Conservation (phyloP, 257 asterid genomes). For the Solanum paucissectum region DNA sequence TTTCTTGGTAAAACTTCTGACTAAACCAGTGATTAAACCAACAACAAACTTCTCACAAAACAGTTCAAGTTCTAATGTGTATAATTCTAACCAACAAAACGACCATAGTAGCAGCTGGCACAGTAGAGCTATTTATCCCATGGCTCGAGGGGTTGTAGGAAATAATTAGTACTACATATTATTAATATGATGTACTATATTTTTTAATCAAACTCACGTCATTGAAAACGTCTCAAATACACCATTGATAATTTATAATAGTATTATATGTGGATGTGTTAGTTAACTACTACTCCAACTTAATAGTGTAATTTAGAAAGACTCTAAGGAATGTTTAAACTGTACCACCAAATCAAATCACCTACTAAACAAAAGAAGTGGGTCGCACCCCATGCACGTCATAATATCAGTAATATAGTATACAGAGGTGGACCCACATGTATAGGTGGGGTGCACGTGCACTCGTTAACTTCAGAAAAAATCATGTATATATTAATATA, state of each 20-base stretch:
- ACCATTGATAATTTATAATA: not conserved
- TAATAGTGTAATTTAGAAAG: not conserved
- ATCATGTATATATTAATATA: too few relatives aligned
- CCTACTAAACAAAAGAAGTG: not conserved
- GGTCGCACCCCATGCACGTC: conserved; percentile 6
- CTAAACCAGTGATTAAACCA: too few relatives aligned
- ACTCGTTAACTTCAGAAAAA: too few relatives aligned
- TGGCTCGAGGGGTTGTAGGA: not conserved
- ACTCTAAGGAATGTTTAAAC: not conserved
- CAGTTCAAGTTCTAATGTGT: not conserved
- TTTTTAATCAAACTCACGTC: not conserved
- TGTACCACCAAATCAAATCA: not conserved
- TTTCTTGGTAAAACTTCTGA: too few relatives aligned
- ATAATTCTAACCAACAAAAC: not conserved
- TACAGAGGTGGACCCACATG: too few relatives aligned
- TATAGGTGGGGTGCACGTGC: too few relatives aligned
- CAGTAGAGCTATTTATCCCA: not conserved
- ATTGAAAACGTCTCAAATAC: not conserved
- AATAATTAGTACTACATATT: not conserved
- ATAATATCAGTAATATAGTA: not conserved
- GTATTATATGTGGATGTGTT: not conserved
- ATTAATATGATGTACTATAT: not conserved
- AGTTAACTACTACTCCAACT: not conserved
- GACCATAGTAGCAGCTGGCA: not conserved
- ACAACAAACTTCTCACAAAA: too few relatives aligned